Evolutionary conservation across 768 basidiomycete genomes (phyloP).

Genomic region (Hydnomerulius pinastri): DNA sequence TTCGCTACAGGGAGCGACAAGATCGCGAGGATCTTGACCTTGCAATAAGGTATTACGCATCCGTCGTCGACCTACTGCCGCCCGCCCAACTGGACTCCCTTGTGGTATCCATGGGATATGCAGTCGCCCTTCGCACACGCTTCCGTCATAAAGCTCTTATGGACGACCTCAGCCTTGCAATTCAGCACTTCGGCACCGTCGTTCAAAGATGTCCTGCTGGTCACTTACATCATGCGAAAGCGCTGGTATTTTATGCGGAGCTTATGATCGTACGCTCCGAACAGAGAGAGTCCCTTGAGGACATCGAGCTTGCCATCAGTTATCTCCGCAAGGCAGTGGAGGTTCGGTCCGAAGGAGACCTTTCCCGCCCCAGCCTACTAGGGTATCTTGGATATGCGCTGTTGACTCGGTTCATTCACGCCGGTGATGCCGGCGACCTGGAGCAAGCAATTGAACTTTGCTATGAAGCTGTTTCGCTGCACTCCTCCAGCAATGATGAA

Average conservation of each 20-base stretch:
- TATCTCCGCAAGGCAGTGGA: slow-evolving; percentile 10
- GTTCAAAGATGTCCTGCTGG: slow-evolving; percentile 4
- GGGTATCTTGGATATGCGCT: slow-evolving; percentile 16
- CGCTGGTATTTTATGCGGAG: slow-evolving; percentile 7
- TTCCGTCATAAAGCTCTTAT: slow-evolving; percentile 10
- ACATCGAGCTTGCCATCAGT: slow-evolving; percentile 18
- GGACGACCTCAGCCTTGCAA: slow-evolving; percentile 14
- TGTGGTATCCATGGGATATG: slow-evolving; percentile 6
- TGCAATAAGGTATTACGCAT: slow-evolving; percentile 8
- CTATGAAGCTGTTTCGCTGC: slow-evolving; percentile 8
- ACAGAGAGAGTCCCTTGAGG: slow-evolving; percentile 12
- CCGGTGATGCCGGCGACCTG: slow-evolving; percentile 22
- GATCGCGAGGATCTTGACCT: slow-evolving; percentile 17
- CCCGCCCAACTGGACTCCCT: slow-evolving; percentile 8
- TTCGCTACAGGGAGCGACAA: slow-evolving; percentile 8
- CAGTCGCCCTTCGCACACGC: not conserved
- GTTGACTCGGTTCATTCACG: slow-evolving; percentile 16
- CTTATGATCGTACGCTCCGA: slow-evolving; percentile 13
- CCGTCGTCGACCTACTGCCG: slow-evolving; percentile 7
- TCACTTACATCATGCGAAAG: slow-evolving; percentile 1
- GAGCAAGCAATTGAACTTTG: slow-evolving; percentile 25
- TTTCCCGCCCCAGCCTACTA: slow-evolving; percentile 1
- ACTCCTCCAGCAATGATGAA: slow-evolving; percentile 6
- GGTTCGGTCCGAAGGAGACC: slow-evolving; percentile 3
- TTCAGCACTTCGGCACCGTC: slow-evolving; percentile 10